phyloP scores from a whole-genome alignment of 371 early-diverging fungal genomes.

The Encephalitozoon romaleae region DNA sequence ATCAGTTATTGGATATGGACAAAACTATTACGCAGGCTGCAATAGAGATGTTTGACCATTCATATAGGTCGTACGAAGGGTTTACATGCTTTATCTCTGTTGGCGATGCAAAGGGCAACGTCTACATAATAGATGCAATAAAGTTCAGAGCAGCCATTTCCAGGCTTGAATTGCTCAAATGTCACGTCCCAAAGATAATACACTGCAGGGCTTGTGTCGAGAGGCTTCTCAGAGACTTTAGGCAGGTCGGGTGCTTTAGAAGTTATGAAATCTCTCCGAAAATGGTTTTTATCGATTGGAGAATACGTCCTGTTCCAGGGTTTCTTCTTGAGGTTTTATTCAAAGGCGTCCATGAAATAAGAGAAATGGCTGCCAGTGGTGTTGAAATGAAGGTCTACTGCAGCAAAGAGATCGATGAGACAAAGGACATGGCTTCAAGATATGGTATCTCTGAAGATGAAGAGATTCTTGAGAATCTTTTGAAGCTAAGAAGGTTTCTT shows the following conservation, averaged over 20 bases:
- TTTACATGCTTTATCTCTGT: slow-evolving; percentile 46
- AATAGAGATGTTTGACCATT: slow-evolving; percentile 52
- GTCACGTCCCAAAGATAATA: slow-evolving; percentile 37
- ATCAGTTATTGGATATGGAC: slow-evolving; percentile 9
- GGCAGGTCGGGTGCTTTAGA: slow-evolving; percentile 30
- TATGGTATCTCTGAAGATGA: neutral
- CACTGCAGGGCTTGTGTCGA: slow-evolving; percentile 5
- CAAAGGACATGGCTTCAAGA: neutral
- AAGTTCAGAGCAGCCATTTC: slow-evolving; percentile 25
- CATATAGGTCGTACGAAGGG: slow-evolving; percentile 49
- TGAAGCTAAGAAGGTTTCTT: slow-evolving; percentile 47
- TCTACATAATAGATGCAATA: slow-evolving; percentile 43
- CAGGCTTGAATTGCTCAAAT: slow-evolving; percentile 10
- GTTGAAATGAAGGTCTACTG: neutral
- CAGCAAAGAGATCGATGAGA: neutral
- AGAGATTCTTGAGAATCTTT: neutral
- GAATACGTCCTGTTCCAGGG: slow-evolving; percentile 34
- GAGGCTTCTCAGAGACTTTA: slow-evolving; percentile 30
- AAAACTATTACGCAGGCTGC: neutral
- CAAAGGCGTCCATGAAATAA: neutral
- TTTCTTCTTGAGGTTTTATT: neutral
- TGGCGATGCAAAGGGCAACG: neutral
- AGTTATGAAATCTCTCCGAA: neutral
- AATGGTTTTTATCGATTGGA: slow-evolving; percentile 35
- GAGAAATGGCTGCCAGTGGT: neutral